Conservation (phyloP, 2,329 filamentous ascomycete genomes). For the Apiospora phragmitis region DNA sequence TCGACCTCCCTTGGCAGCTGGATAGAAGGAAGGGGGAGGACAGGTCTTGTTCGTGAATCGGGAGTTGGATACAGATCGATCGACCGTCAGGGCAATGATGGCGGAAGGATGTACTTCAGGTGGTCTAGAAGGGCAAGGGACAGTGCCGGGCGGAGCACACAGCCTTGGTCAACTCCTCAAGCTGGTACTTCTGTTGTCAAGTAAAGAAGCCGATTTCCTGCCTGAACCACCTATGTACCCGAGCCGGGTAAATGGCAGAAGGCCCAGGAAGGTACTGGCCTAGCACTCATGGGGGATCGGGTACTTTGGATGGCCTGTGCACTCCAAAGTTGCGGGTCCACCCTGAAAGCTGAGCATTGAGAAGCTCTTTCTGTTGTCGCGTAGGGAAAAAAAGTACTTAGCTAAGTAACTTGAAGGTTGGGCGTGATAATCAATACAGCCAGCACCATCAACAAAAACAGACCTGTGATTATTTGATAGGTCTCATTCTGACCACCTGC, state of each 20-base stretch:
- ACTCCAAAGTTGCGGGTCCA: not conserved
- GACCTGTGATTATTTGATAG: not conserved
- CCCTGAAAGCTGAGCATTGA: slow-evolving; percentile 1
- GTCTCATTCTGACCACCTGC: not conserved
- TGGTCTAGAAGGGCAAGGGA: slow-evolving; percentile 1
- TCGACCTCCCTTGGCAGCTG: not conserved
- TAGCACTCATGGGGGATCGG: not conserved
- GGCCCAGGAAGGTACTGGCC: not conserved
- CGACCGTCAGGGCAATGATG: not conserved
- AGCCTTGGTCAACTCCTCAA: not conserved
- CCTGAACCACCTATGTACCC: not conserved
- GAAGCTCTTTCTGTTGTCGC: not conserved
- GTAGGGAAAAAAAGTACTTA: slow-evolving; percentile 2
- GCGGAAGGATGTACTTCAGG: not conserved
- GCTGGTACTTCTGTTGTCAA: not conserved
- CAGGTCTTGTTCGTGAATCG: slow-evolving; percentile 6
- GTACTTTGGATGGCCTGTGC: not conserved
- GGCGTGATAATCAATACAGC: slow-evolving; percentile 7
- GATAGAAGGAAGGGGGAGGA: not conserved
- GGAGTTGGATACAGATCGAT: slow-evolving; percentile 6
- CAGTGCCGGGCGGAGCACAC: not conserved
- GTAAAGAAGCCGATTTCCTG: not conserved
- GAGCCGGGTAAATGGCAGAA: not conserved
- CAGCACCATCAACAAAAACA: not conserved
- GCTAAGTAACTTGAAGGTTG: not conserved